These are phyloP conservation scores for Puccinellia tenuiflora DNA, from an alignment of 176 grass and related monocot genomes.

Conservation along the genomic window DNA sequence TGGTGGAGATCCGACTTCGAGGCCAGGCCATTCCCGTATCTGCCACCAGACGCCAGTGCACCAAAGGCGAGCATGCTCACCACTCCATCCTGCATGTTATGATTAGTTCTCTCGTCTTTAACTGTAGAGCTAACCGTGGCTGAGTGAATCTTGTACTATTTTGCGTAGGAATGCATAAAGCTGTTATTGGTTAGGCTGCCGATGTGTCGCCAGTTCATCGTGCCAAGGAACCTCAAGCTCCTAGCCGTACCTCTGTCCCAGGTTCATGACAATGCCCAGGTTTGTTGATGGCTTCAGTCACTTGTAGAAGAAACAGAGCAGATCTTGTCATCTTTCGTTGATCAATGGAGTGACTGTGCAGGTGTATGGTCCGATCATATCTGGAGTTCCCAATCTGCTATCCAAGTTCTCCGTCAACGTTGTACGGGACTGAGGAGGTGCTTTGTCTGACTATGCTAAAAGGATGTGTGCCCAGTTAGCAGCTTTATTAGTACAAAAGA, in stretches of 20 bases:
- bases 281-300: neutral
- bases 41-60: conserved; percentile 26
- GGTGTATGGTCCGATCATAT: conserved; percentile 60
- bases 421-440: conserved; percentile 17
- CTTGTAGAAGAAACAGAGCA: neutral
- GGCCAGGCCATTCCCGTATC: conserved; percentile 44
- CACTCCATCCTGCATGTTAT: neutral
- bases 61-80: conserved; percentile 26
- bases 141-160: neutral
- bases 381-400: conserved; percentile 44
- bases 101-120: neutral
- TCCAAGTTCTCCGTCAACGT: conserved; percentile 60
- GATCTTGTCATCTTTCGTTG: neutral
- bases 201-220: conserved; percentile 37
- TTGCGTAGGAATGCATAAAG: conserved; percentile 55
- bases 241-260: conserved; percentile 53
- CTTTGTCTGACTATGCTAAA: neutral
- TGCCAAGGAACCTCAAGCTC: conserved; percentile 47
- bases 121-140: neutral
- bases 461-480: neutral
- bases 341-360: neutral
- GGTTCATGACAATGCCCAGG: conserved; percentile 51
- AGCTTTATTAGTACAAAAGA: neutral
- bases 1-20: conserved; percentile 62
- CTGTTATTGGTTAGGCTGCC: conserved; percentile 58